Base-by-base conservation (phyloP, 345 rosid genomes). In the Salix viminalis region DNA sequence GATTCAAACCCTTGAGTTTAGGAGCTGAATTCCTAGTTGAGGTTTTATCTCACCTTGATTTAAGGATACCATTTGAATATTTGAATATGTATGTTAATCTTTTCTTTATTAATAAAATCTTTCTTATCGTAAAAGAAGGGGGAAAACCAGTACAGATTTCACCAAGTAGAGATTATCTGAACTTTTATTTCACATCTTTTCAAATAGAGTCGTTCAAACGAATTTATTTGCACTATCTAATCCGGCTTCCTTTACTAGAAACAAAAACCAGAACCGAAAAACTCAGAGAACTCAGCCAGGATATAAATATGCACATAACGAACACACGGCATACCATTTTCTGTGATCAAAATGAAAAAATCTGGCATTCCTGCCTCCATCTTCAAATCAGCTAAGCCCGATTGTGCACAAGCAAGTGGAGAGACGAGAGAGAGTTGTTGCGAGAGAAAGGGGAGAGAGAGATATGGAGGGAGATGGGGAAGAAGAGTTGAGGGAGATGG, bases 341-440 rank as follows among this genome's bases (percentile, higher is more conserved):
- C 56, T 16, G 56, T 18, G 56, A 4, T 50, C 56, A 18, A 50
- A 50, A 50, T 50, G 56, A 50, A 9, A 50, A 34, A 34, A 50
- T 4, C n/a, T 18, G 16, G 56, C 8, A 16, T 6, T 1, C n/a
- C 21, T 50, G 8, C 56, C 56, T 6, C 5, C n/a, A 2, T 50
- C 7, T 50, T 50, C n/a, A 50, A 50, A 50, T 50, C n/a, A 54
- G 26, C 75, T 80, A 93, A 69, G 95, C 97, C 98, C 98, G 34
- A 91, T 80, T 84, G 88, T 5, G 92, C 92, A 3, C 4, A 32
- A 32, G 34, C 34, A 32, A 32, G 34, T 32, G 3, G 34, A 32
- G 34, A 32, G 34, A 32, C 34, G 26, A 24, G 26, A 24, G 26
- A 24, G 26, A 24, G 26, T 24, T 24, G 26, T 24, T 24, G 26